phyloP scores from a whole-genome alignment of 495 filamentous ascomycete species.

The Aspergillus cristatus region DNA sequence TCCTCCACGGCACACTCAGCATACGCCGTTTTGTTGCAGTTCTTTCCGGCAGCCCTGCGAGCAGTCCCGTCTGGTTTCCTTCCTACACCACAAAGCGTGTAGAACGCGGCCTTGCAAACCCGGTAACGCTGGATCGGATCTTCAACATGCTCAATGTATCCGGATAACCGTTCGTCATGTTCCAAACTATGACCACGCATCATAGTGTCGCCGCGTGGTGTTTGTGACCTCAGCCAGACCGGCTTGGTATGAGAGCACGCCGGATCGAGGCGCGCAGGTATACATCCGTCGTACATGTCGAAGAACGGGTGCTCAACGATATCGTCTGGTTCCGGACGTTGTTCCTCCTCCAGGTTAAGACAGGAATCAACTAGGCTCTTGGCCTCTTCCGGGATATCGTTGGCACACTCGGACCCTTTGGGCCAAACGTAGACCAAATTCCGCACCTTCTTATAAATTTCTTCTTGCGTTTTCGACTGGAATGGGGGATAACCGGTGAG shows the following conservation, averaged over 20 bases:
- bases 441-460: constrained; percentile 71
- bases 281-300: constrained; percentile 48
- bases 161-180: constrained; percentile 33
- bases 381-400: constrained; percentile 49
- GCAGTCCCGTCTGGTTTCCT: constrained; percentile 33
- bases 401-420: constrained; percentile 37
- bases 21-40: constrained; percentile 47
- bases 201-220: constrained; percentile 42
- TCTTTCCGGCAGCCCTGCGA: constrained; percentile 32
- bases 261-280: constrained; percentile 38
- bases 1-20: constrained; percentile 66
- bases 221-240: constrained; percentile 31
- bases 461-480: constrained; percentile 75
- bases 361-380: constrained; percentile 71
- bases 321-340: constrained; percentile 66
- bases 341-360: constrained; percentile 61
- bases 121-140: constrained; percentile 31
- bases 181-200: constrained; percentile 35
- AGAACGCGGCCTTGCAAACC: constrained; percentile 38
- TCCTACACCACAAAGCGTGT: constrained; percentile 43
- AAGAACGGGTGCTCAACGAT: constrained; percentile 82
- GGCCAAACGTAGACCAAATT: constrained; percentile 72
- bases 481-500: constrained; percentile 83
- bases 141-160: constrained; percentile 31
- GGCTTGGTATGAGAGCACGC: constrained; percentile 33